Conservation (phyloP, 805 yeast species). For the Citeromyces nyonsensis region DNA sequence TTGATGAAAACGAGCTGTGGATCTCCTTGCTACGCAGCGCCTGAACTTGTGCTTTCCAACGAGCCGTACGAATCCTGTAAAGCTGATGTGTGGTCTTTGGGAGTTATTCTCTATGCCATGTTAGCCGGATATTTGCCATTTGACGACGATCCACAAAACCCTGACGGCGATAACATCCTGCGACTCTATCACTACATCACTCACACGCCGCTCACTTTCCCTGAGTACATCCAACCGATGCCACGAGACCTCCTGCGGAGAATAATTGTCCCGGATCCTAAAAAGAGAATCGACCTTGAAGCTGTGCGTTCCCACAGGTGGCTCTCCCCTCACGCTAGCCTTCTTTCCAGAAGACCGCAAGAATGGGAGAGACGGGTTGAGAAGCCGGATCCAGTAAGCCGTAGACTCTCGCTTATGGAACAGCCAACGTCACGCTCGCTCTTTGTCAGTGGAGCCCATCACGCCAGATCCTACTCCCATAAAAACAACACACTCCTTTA, state of each 20-base stretch:
- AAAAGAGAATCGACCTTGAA: slow-evolving; percentile 48
- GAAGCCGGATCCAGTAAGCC: slow-evolving; percentile 10
- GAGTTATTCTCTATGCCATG: slow-evolving; percentile 92
- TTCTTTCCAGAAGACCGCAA: slow-evolving; percentile 68
- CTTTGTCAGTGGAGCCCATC: slow-evolving; percentile 15
- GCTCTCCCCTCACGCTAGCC: slow-evolving; percentile 73
- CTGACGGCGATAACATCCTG: slow-evolving; percentile 90
- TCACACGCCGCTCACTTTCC: slow-evolving; percentile 82
- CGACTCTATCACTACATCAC: slow-evolving; percentile 86
- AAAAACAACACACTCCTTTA: slow-evolving; percentile 23
- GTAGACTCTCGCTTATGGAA: slow-evolving; percentile 27
- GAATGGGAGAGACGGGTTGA: slow-evolving; percentile 70
- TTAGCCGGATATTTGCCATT: slow-evolving; percentile 93
- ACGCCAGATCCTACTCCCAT: slow-evolving; percentile 19
- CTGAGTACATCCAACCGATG: slow-evolving; percentile 80
- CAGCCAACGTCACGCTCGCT: slow-evolving; percentile 22
- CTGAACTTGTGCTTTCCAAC: slow-evolving; percentile 82
- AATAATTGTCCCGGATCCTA: slow-evolving; percentile 77
- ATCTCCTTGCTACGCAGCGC: slow-evolving; percentile 97
- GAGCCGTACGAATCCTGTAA: slow-evolving; percentile 83
- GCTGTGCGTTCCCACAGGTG: slow-evolving; percentile 75
- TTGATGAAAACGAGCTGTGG: slow-evolving; percentile 93
- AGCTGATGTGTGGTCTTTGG: slow-evolving; percentile 96
- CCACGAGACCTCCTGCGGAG: slow-evolving; percentile 83
- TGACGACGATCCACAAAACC: slow-evolving; percentile 94